Base-by-base conservation (phyloP, 345 rosid species). In the Viola odorata region DNA sequence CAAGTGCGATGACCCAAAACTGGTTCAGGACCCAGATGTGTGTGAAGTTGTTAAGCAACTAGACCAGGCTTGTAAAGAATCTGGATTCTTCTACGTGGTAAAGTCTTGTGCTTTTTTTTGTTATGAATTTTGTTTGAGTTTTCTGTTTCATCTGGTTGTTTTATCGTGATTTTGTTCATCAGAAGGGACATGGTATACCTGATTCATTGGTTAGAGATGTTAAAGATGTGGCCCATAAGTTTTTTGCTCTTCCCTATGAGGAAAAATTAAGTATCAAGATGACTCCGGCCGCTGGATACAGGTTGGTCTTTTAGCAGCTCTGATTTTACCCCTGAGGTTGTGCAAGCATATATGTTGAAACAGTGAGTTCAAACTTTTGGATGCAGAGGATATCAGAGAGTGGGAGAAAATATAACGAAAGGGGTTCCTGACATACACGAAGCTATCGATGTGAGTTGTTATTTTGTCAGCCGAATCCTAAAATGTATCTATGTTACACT, bases 1-100 rank as follows among this genome's bases (percentile, higher is more conserved):
- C 45, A 91, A 80, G 67, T 78, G 80, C 38, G 86, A 81, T 70
- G 91, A 86, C 65, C 80, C 89, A 13, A 53, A 77, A 54, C 80
- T 87, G 84, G 71, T 71, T 8, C 78, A 77, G 47, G 92, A 89
- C 68, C 75, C 78, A 4, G 76, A 71, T 15, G 96, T 87, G 1
- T 54, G 63, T 15, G 67, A 73, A 36, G 96, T 89, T 73, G 85
- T 89, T 53, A 63, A 63, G 52, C 67, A 84, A 69, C 70, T 92
- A 58, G 87, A 89, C 68, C 82, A 45, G 65, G 98, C 96, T 65
- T 92, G 98, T 67, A 73, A 86, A 32, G 88, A 87, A 39, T 86
- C 96, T 14, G 96, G 96, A 10, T 92, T 92, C 75, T 92, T 92
- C 81, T 83, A 92, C 56, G 96, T 87, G 88, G 96, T 92, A 82